Percentiles rank a stretch among this genome's conserved stretches.
These are phyloP conservation scores for Fusarium beomiforme DNA, from an alignment of 2,329 filamentous ascomycete genomes.

Conservation along the genomic window DNA sequence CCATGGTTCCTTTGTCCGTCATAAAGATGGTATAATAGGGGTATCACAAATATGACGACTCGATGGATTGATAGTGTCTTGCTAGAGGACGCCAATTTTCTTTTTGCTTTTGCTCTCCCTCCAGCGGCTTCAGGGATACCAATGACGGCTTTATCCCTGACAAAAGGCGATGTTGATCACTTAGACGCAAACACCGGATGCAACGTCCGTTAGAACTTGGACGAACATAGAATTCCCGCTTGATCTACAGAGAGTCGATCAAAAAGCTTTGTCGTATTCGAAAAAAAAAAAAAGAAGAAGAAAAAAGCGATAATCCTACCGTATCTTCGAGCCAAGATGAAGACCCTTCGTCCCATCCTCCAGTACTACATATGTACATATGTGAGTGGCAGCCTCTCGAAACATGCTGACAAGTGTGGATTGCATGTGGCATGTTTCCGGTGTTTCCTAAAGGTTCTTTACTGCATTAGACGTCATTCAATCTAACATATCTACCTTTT, in stretches of 20 bases:
- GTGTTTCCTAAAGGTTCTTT: constrained; percentile 9
- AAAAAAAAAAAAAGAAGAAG: too few relatives aligned
- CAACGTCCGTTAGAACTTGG: constrained; percentile 3
- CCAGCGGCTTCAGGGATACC: background rate
- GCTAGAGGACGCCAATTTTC: background rate
- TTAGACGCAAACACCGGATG: constrained; percentile 11
- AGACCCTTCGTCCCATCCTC: constrained; percentile 2
- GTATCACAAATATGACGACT: constrained; percentile 9
- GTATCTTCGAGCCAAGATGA: background rate
- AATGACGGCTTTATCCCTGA: constrained; percentile 9
- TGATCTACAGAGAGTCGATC: constrained; percentile 29
- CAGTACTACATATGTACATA: background rate
- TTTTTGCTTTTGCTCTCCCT: constrained; percentile 3
- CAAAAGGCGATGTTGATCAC: constrained; percentile 17
- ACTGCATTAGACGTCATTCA: constrained; percentile 9
- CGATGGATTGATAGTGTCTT: background rate
- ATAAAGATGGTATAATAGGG: constrained; percentile 15
- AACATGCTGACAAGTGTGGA: constrained; percentile 10
- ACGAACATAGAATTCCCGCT: constrained; percentile 5
- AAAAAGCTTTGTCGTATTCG: background rate
- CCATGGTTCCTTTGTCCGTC: constrained; percentile 12
- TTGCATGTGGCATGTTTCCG: constrained; percentile 10
- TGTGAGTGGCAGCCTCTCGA: background rate
- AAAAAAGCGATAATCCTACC: constrained; percentile 1
- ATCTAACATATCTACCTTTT: background rate